Evolutionary conservation across 805 yeast genomes (phyloP), one percentile per base, ranked within the genome.

Genomic region (Kodamaea nitidulidarum): DNA sequence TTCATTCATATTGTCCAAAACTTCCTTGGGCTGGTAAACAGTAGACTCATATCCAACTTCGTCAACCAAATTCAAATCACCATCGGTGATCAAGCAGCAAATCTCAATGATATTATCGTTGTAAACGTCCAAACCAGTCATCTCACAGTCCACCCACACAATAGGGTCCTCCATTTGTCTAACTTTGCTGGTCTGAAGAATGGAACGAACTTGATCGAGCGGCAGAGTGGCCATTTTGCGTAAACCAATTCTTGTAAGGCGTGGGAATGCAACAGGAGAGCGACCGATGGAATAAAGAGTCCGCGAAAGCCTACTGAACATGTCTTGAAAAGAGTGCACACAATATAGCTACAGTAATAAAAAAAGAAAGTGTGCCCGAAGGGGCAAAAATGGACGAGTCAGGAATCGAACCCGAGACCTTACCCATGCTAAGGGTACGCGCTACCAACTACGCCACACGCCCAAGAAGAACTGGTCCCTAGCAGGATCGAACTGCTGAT

Each of bases 91-190:
- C 28, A 91, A 66, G 57, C 96, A 88, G 57, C 96, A 87, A 18
- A 93, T 81, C 61, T 93, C 98, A 43, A 93, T 85, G 50, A 93
- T 90, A 42, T 75, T 78, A 57, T 93, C 98, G 26, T 53, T 49
- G 35, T 64, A 60, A n/a, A 81, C 79, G 50, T 91, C 84, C 28
- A 93, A 65, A 0, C 99, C 99, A 0, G 99, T 93, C 98, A 93
- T 93, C 59, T 93, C 98, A 62, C 98, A 93, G 63, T 93, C 98
- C 12, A 93, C 73, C 98, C 98, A 93, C 3, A 93, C 95, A 14
- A 91, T 69, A 1, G 40, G 40, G 25, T 30, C 22, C 18, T 12
- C 15, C 20, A 30, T 18, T 6, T 35, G 15, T 6, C 31, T 9
- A 10, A 27, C 5, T 7, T 27, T 27, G 16, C 17, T 27, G 5